Evolutionary conservation across 352 stramenopile genomes (phyloP), one percentile per base, ranked within the genome.

Genomic region (Pseudoperonospora humuli): DNA sequence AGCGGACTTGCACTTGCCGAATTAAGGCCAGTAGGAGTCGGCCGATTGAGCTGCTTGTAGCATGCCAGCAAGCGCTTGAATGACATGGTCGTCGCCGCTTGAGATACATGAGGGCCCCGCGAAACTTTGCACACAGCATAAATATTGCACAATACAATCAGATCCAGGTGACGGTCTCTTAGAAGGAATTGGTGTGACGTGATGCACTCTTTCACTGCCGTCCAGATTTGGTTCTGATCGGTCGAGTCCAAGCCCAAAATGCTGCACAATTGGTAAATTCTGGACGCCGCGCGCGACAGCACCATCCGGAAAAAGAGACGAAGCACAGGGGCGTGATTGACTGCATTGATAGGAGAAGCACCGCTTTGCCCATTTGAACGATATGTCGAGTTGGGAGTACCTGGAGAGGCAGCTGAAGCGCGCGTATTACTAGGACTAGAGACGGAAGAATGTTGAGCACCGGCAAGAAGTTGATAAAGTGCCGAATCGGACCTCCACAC

Each of bases 221-320:
- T 92, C 82, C 82, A 94, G 15, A 89, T 75, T 39, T 94, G 79
- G 29, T 91, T 92, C 54, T 91, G 63, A 47, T 84, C 72, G 9
- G 67, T 77, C 6, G 74, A 69, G 19, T 91, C 69, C 19, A 94
- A 66, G 18, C 71, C 59, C n/a, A 94, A 54, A 25, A 79, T 50
- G 27, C 55, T 73, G 23, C 82, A 80, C 2, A 92, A 64, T 18
- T 75, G 71, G 34, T 85, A 82, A 50, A 92, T 88, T 7, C 82
- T 74, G 3, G 73, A 84, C 3, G 82, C 82, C 1, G 77, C 79
- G 3, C 88, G 61, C n/a, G 82, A 84, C 26, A 94, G 32, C 21
- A 89, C 75, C 59, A 90, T 92, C n/a, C 80, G 71, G 34, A 90
- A 91, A 46, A 94, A 91, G 1, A 92, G 60, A 44, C 86, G 76